Base-by-base conservation (phyloP, 2,329 filamentous ascomycete species). In the Diaporthe citri region DNA sequence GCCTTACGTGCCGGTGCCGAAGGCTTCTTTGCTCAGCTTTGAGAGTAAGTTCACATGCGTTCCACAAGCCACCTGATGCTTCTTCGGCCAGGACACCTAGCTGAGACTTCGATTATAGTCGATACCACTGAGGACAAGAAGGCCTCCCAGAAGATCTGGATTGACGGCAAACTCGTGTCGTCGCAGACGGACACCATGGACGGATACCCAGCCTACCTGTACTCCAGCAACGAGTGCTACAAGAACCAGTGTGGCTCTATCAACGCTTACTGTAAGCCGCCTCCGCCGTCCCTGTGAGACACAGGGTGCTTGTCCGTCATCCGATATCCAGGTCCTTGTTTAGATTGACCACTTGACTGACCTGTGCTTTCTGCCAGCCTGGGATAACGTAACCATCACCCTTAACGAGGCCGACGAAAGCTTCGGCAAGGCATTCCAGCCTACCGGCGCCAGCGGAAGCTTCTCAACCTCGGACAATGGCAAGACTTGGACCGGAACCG, bases 401-500 rank as follows among this genome's bases (percentile, higher is more conserved):
- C 69, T 71, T 17, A 46, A 46, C 10, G 39, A 71, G 55, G 69
- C 69, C 34, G 39, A 71, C 25, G 22, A 41, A 20, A 46, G n/a
- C 39, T 71, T 71, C 25, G 69, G 52, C 28, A 25, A 71, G 25
- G 17, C 39, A 17, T 6, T 71, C 36, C 43, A 57, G n/a, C 52
- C 36, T 31, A 39, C 10, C 1, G 69, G 69, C 15, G 43, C 69
- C 15, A 71, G 25, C 41, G 69, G 52, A 25, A 71, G 52, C 52
- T 41, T 71, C 56, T 57, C 55, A 9, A 60, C 69, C 31, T 71
- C 55, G 4, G 69, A 71, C 41, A 41, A 60, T 6, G 69, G 69
- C 36, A 71, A 71, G 69, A 60, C 55, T 31, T 71, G 69, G 69
- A 71, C 69, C 4, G 52, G 69, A 46, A 46, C 55, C n/a, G 8